phyloP scores from a whole-genome alignment of 1,284 basidiomycete genomes.

The Ceratorhiza oryzae-sativae region DNA sequence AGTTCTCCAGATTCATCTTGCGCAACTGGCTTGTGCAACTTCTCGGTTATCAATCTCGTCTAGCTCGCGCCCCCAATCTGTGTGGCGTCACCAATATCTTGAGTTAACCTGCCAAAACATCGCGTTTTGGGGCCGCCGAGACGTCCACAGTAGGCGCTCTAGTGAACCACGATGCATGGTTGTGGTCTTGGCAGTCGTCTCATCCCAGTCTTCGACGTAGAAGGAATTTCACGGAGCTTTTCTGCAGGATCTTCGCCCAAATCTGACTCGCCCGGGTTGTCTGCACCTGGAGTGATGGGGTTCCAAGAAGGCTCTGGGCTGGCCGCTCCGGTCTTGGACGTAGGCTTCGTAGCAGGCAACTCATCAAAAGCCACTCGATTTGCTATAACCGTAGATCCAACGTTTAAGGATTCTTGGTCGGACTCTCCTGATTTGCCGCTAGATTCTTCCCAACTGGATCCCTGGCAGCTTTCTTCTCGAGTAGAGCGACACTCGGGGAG shows the following conservation, averaged over 20 bases:
- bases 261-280: constrained; percentile 18
- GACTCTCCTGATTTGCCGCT: background rate
- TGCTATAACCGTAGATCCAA: background rate
- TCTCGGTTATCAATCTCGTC: background rate
- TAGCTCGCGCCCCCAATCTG: background rate
- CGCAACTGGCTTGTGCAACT: background rate
- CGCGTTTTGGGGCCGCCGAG: constrained; percentile 8
- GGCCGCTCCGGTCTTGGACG: background rate
- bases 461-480: background rate
- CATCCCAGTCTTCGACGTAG: background rate
- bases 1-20: constrained; percentile 17
- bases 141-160: constrained; percentile 21
- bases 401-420: background rate
- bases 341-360: background rate
- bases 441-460: background rate
- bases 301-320: background rate
- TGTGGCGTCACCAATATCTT: background rate
- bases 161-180: constrained; percentile 30
- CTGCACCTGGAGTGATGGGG: background rate
- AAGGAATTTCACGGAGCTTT: background rate
- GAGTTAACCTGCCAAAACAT: constrained; percentile 5
- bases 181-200: background rate
- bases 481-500: background rate
- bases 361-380: constrained; percentile 21
- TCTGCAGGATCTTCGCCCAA: constrained; percentile 43